Conservation (phyloP, 2,329 filamentous ascomycete genomes). For the Cercospora berteroae region DNA sequence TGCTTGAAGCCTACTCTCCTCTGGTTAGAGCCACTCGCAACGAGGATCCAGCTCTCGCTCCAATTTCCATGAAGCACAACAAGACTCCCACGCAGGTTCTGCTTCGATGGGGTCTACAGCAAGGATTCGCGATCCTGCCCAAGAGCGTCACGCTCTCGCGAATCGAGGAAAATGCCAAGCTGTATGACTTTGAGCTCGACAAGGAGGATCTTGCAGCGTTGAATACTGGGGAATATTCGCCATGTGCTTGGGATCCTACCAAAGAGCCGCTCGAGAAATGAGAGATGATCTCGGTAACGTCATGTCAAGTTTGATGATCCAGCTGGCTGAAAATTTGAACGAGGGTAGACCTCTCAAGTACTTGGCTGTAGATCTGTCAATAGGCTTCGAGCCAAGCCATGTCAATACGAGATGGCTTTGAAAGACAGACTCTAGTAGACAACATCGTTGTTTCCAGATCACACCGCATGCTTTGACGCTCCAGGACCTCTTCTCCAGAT, state of each 20-base stretch:
- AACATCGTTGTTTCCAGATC: neutral
- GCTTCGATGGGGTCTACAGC: slow-evolving; percentile 61
- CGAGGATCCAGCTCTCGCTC: slow-evolving; percentile 54
- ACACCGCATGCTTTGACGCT: neutral
- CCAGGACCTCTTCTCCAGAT: neutral
- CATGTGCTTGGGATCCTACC: slow-evolving; percentile 60
- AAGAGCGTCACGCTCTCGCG: slow-evolving; percentile 55
- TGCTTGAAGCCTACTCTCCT: slow-evolving; percentile 51
- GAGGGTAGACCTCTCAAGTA: neutral
- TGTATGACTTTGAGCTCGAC: slow-evolving; percentile 61
- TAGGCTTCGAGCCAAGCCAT: slow-evolving; percentile 2
- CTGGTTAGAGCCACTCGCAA: slow-evolving; percentile 45
- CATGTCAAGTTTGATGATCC: slow-evolving; percentile 9
- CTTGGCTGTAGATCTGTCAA: neutral
- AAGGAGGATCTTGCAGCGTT: slow-evolving; percentile 58
- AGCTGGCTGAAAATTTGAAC: neutral
- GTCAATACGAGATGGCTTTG: slow-evolving; percentile 2
- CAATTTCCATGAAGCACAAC: slow-evolving; percentile 55
- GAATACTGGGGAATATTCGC: slow-evolving; percentile 55
- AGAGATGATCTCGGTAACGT: neutral
- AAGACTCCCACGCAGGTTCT: slow-evolving; percentile 60
- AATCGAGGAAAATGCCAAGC: slow-evolving; percentile 55
- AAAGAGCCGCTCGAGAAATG: slow-evolving; percentile 28
- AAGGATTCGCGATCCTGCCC: slow-evolving; percentile 61
- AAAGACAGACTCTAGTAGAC: neutral